Evolutionary conservation across 768 basidiomycete genomes (phyloP).

Genomic region (Mycena polygramma): DNA sequence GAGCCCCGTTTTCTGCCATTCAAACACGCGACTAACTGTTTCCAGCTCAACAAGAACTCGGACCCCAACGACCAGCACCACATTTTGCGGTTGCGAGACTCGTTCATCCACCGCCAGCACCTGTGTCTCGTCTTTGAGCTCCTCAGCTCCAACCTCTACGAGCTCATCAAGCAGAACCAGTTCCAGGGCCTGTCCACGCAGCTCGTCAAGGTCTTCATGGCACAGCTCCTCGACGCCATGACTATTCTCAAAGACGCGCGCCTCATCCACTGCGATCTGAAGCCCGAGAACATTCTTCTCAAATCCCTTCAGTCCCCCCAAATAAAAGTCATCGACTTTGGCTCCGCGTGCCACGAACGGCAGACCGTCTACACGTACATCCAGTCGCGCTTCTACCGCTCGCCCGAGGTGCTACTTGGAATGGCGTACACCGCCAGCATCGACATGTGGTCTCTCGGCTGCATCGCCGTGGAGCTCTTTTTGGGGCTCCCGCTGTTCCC

Average conservation of each 20-base stretch:
- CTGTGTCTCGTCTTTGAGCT: slow-evolving; percentile 98
- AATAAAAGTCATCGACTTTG: slow-evolving; percentile 99
- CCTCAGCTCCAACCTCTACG: slow-evolving; percentile 96
- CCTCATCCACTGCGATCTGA: slow-evolving; percentile 97
- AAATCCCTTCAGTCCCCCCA: slow-evolving; percentile 98
- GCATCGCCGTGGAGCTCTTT: slow-evolving; percentile 98
- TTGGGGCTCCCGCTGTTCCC: slow-evolving; percentile 96
- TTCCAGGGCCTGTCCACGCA: slow-evolving; percentile 98
- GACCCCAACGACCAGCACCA: slow-evolving; percentile 97
- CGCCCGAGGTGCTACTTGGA: slow-evolving; percentile 95
- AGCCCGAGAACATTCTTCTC: slow-evolving; percentile 97
- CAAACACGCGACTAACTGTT: background rate
- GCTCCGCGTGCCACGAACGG: slow-evolving; percentile 97
- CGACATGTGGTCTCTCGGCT: slow-evolving; percentile 99
- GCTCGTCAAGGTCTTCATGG: slow-evolving; percentile 98
- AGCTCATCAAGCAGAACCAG: slow-evolving; percentile 99
- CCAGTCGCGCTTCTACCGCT: slow-evolving; percentile 98
- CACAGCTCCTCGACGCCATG: slow-evolving; percentile 92
- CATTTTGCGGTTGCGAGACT: slow-evolving; percentile 93
- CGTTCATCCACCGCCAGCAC: slow-evolving; percentile 96
- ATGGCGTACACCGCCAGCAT: slow-evolving; percentile 95
- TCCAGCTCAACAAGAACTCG: slow-evolving; percentile 91
- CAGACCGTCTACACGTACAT: slow-evolving; percentile 99
- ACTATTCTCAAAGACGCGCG: slow-evolving; percentile 95
- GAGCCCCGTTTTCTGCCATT: slow-evolving; percentile 47